Evolutionary conservation across 345 rosid species (phyloP).

Genomic region (Rhodamnia argentea): DNA sequence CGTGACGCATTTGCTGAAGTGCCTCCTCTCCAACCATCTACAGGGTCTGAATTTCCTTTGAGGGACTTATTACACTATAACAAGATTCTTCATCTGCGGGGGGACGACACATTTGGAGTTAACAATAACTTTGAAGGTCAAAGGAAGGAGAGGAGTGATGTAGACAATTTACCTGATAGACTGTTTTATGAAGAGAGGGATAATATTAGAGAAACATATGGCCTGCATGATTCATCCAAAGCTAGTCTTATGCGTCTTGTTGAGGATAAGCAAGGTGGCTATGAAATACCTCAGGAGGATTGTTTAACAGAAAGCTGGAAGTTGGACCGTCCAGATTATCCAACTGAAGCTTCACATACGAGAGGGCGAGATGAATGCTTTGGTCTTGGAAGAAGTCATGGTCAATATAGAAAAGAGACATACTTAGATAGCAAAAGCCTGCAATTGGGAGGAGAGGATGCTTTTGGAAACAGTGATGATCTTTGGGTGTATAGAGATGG

Average conservation of each 20-base stretch:
- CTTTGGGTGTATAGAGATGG: neutral
- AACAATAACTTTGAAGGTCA: neutral
- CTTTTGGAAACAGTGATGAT: conserved; percentile 1
- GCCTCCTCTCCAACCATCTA: neutral
- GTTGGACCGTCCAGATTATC: neutral
- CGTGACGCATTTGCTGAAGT: neutral
- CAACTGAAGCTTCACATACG: neutral
- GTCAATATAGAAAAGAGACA: neutral
- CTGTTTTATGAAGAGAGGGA: neutral
- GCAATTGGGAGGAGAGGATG: neutral
- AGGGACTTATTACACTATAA: neutral
- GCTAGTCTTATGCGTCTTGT: conserved; percentile 3
- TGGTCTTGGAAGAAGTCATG: neutral
- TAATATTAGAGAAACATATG: neutral
- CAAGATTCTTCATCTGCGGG: neutral
- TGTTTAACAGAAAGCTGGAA: neutral
- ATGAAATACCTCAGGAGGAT: neutral
- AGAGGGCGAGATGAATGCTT: conserved; percentile 1
- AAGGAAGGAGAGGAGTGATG: neutral
- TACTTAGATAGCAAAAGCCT: neutral
- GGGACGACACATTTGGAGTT: neutral
- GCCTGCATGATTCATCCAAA: neutral
- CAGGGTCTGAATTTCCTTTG: neutral
- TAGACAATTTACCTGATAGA: neutral
- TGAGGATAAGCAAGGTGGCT: conserved; percentile 2